A percentile compares a stretch with the other conserved stretches of the same genome.
phyloP scores from a whole-genome alignment of 768 basidiomycete species.

The Filobasidium wieringae region DNA sequence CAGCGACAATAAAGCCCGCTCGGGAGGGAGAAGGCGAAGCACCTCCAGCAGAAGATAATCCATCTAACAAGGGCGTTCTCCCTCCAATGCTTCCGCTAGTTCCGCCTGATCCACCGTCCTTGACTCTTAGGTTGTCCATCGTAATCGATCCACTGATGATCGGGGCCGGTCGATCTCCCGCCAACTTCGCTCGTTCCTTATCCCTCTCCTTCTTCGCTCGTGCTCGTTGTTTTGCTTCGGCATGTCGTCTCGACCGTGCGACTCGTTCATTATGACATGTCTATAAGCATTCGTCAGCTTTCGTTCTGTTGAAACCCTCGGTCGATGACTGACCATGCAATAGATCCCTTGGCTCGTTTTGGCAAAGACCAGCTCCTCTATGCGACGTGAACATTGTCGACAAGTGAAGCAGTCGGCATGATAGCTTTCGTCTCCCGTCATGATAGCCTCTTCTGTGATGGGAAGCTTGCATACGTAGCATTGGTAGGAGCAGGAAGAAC shows the following conservation, averaged over 20 bases:
- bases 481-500: constrained; percentile 41
- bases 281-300: constrained; percentile 42
- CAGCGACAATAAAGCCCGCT: not conserved
- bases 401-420: constrained; percentile 99
- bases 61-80: not conserved
- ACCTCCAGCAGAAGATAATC: not conserved
- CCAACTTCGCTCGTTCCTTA: constrained; percentile 19
- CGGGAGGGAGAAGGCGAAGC: not conserved
- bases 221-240: constrained; percentile 68
- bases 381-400: constrained; percentile 81
- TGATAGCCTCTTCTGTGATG: constrained; percentile 97
- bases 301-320: not conserved
- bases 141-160: not conserved
- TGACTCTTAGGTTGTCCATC: not conserved
- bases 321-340: constrained; percentile 46
- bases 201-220: constrained; percentile 36
- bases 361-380: constrained; percentile 96
- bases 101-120: not conserved
- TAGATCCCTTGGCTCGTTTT: constrained; percentile 98
- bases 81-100: not conserved
- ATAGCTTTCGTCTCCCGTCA: constrained; percentile 96
- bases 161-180: not conserved
- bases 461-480: constrained; percentile 90
- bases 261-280: constrained; percentile 95
- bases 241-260: constrained; percentile 77